Conservation (phyloP, 805 yeast species). For the Wickerhamiella dianesei region DNA sequence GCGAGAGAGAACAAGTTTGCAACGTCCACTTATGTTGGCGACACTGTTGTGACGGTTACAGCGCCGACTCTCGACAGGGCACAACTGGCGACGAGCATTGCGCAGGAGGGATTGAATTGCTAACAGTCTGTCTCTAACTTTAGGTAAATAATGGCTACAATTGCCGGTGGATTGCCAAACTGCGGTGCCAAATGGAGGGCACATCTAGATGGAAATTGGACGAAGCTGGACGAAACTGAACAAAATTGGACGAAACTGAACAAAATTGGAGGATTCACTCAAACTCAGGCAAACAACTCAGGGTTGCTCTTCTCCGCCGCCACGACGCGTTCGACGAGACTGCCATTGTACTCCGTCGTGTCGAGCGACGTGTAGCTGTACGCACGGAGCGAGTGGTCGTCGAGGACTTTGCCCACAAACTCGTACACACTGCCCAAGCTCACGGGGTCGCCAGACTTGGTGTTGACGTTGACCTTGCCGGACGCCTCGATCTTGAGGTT, state of each 20-base stretch:
- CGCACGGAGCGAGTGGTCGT: conserved; percentile 21
- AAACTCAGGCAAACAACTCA: neutral
- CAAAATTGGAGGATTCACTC: too few relatives aligned
- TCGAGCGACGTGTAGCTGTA: conserved; percentile 18
- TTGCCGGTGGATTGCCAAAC: too few relatives aligned
- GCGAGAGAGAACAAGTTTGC: conserved; percentile 5
- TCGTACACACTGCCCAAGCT: conserved; percentile 24
- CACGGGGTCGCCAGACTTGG: conserved; percentile 13
- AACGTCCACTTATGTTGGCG: conserved; percentile 2
- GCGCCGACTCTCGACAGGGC: conserved; percentile 8
- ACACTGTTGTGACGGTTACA: conserved; percentile 3
- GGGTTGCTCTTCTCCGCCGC: neutral
- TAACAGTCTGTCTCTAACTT: too few relatives aligned
- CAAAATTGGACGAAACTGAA: too few relatives aligned
- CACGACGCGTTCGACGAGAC: neutral
- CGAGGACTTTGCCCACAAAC: conserved; percentile 24
- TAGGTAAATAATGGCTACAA: too few relatives aligned
- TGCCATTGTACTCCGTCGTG: conserved; percentile 4
- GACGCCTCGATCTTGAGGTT: conserved; percentile 20
- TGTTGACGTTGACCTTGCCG: conserved; percentile 23
- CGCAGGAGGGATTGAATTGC: neutral
- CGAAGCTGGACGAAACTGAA: neutral
- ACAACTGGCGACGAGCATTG: conserved; percentile 5
- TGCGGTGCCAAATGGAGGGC: too few relatives aligned
- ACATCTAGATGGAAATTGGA: neutral